Percentiles rank a stretch among this genome's conserved stretches.
Conservation (phyloP, 371 early-diverging fungal species). For the Lichtheimia ramosa region DNA sequence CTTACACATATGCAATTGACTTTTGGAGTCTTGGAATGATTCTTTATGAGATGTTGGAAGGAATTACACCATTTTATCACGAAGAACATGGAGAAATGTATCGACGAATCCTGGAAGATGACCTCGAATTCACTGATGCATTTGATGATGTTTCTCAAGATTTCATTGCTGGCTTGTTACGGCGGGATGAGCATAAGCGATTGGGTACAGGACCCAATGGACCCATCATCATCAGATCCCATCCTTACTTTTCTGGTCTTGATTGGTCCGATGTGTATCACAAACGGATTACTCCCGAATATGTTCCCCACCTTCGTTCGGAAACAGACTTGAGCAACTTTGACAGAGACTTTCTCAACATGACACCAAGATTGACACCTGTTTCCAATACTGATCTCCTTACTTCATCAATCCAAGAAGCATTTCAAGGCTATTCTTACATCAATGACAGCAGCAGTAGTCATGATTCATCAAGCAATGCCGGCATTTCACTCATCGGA, state of each 20-base stretch:
- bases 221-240: constrained; percentile 63
- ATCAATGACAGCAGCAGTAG: constrained; percentile 23
- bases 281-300: constrained; percentile 64
- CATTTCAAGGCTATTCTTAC: constrained; percentile 60
- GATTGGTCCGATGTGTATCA: constrained; percentile 76
- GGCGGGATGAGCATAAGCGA: constrained; percentile 64
- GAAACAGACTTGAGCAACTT: constrained; percentile 62
- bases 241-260: constrained; percentile 66
- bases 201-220: constrained; percentile 65
- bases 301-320: constrained; percentile 42
- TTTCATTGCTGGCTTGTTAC: constrained; percentile 63
- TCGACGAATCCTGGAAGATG: constrained; percentile 73
- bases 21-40: constrained; percentile 97
- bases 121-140: constrained; percentile 72
- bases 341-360: constrained; percentile 53
- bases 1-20: constrained; percentile 89
- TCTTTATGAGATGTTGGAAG: constrained; percentile 82
- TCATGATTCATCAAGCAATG: not conserved
- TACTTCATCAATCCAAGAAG: constrained; percentile 49
- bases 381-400: constrained; percentile 40
- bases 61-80: constrained; percentile 79
- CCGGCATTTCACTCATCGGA: not conserved
- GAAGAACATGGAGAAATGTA: constrained; percentile 83
- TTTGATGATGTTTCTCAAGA: constrained; percentile 57
- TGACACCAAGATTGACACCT: constrained; percentile 37